phyloP scores from a whole-genome alignment of 1,139 yeast genomes.

The Taiozyma sp. region DNA sequence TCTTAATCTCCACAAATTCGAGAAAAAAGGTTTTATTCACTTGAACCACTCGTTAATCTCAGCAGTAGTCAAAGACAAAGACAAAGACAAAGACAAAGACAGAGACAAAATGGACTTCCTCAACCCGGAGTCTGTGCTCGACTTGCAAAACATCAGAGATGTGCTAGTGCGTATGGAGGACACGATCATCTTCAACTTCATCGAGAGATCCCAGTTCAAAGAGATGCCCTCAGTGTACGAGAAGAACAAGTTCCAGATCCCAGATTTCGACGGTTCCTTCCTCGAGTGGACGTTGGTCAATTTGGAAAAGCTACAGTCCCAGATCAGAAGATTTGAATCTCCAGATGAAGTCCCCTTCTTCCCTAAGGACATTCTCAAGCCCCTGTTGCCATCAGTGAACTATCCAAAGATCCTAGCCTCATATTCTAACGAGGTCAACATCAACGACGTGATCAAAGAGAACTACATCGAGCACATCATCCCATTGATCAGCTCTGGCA shows the following conservation, averaged over 20 bases:
- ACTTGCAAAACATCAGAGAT: constrained; percentile 74
- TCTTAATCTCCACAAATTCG: neutral
- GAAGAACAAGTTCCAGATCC: constrained; percentile 48
- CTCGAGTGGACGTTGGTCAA: constrained; percentile 81
- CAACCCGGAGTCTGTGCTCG: constrained; percentile 76
- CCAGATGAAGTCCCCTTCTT: constrained; percentile 95
- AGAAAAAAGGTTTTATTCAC: neutral
- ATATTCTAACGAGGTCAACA: constrained; percentile 69
- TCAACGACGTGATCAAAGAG: constrained; percentile 60
- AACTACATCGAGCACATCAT: constrained; percentile 68
- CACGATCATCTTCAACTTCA: constrained; percentile 84
- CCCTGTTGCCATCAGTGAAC: constrained; percentile 72
- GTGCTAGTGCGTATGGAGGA: constrained; percentile 93
- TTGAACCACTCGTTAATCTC: too few species aligned
- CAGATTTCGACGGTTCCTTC: constrained; percentile 73
- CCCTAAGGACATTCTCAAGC: constrained; percentile 56
- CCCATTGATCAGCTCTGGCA: constrained; percentile 61
- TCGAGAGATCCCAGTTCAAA: constrained; percentile 87
- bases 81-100: neutral
- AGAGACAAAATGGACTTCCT: constrained; percentile 65
- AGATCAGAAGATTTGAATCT: constrained; percentile 84
- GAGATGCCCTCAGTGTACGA: constrained; percentile 73
- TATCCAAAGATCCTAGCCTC: constrained; percentile 77
- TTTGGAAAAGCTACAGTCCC: constrained; percentile 74
- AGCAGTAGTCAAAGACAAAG: too few species aligned